phyloP scores from a whole-genome alignment of 2,329 filamentous ascomycete species.

The Cladophialophora yegresii region DNA sequence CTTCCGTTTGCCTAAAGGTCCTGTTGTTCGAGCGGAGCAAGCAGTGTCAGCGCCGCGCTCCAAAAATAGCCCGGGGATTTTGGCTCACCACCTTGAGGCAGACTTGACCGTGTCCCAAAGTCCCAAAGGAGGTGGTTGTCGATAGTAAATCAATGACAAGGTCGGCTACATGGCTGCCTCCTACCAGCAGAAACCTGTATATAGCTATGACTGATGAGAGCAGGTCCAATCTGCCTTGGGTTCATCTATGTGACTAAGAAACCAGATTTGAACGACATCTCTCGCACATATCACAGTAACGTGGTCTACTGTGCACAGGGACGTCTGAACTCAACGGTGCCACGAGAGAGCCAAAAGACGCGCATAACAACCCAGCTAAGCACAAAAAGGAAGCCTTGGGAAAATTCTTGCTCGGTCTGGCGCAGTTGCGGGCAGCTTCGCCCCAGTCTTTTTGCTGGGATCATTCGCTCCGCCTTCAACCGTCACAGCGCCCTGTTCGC shows the following conservation, averaged over 20 bases:
- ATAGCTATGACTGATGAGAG: background rate
- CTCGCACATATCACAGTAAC: background rate
- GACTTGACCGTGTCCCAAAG: background rate
- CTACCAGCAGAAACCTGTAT: background rate
- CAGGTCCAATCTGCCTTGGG: background rate
- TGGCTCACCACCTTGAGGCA: background rate
- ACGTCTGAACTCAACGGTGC: background rate
- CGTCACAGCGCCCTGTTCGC: slow-evolving; percentile 5
- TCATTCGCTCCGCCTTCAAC: slow-evolving; percentile 6
- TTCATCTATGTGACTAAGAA: background rate
- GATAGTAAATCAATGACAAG: background rate
- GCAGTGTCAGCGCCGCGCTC: background rate
- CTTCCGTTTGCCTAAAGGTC: background rate
- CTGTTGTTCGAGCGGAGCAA: background rate
- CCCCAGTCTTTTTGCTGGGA: background rate
- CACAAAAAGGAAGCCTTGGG: background rate
- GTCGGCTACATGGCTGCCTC: background rate
- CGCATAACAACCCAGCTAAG: background rate
- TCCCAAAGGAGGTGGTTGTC: background rate
- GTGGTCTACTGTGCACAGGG: background rate
- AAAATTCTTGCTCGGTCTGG: background rate
- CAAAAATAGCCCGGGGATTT: background rate
- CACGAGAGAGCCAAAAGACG: background rate
- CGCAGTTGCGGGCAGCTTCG: background rate
- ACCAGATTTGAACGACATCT: background rate